Base-by-base conservation (phyloP, 805 yeast genomes). In the Candida coquimbonensis region DNA sequence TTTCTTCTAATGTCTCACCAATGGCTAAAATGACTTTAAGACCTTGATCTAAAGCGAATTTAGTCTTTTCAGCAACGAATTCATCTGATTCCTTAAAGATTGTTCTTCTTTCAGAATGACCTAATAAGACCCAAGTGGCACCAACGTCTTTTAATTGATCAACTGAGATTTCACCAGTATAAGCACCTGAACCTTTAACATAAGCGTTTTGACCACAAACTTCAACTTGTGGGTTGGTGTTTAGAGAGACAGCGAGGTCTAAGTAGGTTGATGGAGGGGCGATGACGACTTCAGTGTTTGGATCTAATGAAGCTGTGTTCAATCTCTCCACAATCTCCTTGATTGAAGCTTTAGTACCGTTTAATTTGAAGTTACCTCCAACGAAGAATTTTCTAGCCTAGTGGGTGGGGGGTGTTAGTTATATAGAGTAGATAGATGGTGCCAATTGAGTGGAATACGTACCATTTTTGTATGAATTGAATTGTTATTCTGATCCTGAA, bases 341-440 rank as follows among this genome's bases (percentile, higher is more conserved):
- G 69, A 93, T 86, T 60, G 93, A 84, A 61, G 77, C 79, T 72
- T 82, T 83, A 65, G 95, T 74, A 67, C 99, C 99, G 80, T 93
- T 93, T 87, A 93, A 83, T 74, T 93, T 93, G 81, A 93, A 91
- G 89, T 93, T 93, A 65, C 99, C 99, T 62, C 99, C 99, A 65
- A 93, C 96, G 70, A 93, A 90, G 75, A 91, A 93, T 70, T 77
- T 79, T 73, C 96, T 86, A 67, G 95, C 82, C 95, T 52, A 32
- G 27, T 27, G 14, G 13, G 5, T n/a, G n/a, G 1, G 6, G 9
- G 17, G 14, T 32, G 25, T 26, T 40, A 26, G 38, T 35, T 25
- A 13, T 5, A 17, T 17, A 17, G n/a, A 11, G 17, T 14, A 29
- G 9, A 11, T 29, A 11, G 31, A 11, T 5, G 29, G 3, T 29